Evolutionary conservation across 305 asterid genomes (phyloP), one percentile per base, ranked within the genome.

Genomic region (Solanum hybrid): DNA sequence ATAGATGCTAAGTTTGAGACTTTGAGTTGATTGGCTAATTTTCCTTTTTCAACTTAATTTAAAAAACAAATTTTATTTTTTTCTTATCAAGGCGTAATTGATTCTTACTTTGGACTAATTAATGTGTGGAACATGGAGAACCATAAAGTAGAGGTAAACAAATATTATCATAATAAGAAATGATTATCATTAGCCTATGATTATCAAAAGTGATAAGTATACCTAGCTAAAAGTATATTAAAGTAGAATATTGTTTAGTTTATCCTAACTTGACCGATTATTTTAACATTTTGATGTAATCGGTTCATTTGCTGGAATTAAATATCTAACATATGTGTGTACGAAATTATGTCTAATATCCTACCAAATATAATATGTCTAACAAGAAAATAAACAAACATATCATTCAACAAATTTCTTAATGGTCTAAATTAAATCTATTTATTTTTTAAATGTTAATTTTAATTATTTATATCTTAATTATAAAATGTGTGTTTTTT

Each of bases 1-100:
- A 60, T 91, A 89, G 89, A 79, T 92, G 92, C 93, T 20, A 92
- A 93, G 88, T 79, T 89, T 91, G 93, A 92, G 88, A 93, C 79
- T 84, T 89, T 91, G 93, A 92, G 89, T 87, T 89, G 92, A 93
- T 82, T 66, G 34, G 94, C 82, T 85, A 16, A 14, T 79, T 76
- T 51, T 73, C 37, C 69, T 32, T 37, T 60, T 60, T 26, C 27
- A 73, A 77, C 36, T 77, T 32, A 77, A 26, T 77, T 46, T 7
- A 76, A 10, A 42, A 22, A 77, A 46, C 17, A 37, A 12, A 79
- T 82, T 32, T n/a, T 24, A 17, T 10, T 13, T 24, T 79, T 38
- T 38, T 27, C 60, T 13, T 6, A 24, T 38, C 86, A 38, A 26
- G 13, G 35, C n/a, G 46, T 38, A 38, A 37, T 32, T 71, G 90